A percentile compares a stretch with the other conserved stretches of the same genome.
These are phyloP conservation scores for Cytospora piceicola DNA, from an alignment of 2,329 filamentous ascomycete genomes.

Conservation along the genomic window DNA sequence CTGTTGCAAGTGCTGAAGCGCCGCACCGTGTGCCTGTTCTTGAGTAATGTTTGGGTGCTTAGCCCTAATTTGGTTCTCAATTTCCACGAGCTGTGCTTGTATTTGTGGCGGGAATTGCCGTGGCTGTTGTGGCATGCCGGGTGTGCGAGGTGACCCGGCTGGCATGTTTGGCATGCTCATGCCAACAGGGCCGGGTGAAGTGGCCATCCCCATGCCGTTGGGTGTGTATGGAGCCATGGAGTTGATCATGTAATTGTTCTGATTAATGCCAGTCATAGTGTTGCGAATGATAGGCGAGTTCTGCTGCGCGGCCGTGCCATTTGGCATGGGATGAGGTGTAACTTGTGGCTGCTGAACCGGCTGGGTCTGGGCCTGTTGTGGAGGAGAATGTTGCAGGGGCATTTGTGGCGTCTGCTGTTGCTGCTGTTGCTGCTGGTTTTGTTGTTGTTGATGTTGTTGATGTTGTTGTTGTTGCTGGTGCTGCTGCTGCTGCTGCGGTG, in stretches of 20 bases:
- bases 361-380: slow-evolving; percentile 37
- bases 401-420: slow-evolving; percentile 37
- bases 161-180: slow-evolving; percentile 52
- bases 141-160: slow-evolving; percentile 47
- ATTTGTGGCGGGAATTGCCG: slow-evolving; percentile 53
- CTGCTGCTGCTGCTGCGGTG: slow-evolving; percentile 44
- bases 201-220: slow-evolving; percentile 48
- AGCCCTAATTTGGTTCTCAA: slow-evolving; percentile 56
- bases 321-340: slow-evolving; percentile 43
- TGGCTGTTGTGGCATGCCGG: slow-evolving; percentile 31
- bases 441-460: slow-evolving; percentile 43
- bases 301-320: slow-evolving; percentile 26
- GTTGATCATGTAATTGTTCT: slow-evolving; percentile 58
- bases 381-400: slow-evolving; percentile 37
- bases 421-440: slow-evolving; percentile 36
- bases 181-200: slow-evolving; percentile 47
- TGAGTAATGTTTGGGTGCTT: slow-evolving; percentile 56
- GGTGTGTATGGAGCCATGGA: slow-evolving; percentile 53
- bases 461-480: slow-evolving; percentile 44
- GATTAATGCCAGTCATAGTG: slow-evolving; percentile 49
- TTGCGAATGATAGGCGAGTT: slow-evolving; percentile 39
- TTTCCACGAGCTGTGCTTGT: slow-evolving; percentile 52
- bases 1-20: slow-evolving; percentile 50
- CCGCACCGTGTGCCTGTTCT: slow-evolving; percentile 55
- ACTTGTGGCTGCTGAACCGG: slow-evolving; percentile 41